Base-by-base conservation (phyloP, 2,329 filamentous ascomycete species). In the Cladosporium sp. region DNA sequence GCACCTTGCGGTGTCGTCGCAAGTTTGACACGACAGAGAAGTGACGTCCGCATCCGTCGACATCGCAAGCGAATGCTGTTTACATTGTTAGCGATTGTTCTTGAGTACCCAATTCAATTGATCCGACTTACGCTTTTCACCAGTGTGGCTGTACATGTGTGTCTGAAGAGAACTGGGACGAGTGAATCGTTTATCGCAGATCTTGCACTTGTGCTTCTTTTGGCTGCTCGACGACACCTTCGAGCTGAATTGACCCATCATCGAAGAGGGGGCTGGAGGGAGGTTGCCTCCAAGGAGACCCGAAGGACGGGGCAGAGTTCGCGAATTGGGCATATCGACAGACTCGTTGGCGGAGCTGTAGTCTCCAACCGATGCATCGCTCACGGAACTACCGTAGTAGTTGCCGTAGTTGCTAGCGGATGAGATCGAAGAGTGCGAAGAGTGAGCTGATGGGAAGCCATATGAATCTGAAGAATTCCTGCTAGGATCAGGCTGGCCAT, bases 181-280 rank as follows among this genome's bases (percentile, higher is more conserved):
- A 2, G 94, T 97, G 79, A 98, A 98, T 52, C 94, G 89, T 86
- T 98, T 97, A 80, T 97, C 94, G 83, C 94, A 98, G 67, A 98
- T 92, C 82, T 97, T 97, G 87, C 94, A 98, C 84, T 97, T 97
- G 83, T 98, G 95, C 85, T 98, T 98, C 88, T 98, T 98, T 78
- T 97, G 93, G 11, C 94, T 95, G 81, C 92, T 97, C 21, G 92
- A 93, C 0, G 93, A 93, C 62, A 97, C 90, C 81, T 97, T 97
- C 69, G 94, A 97, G 80, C 92, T 97, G 82, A 98, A 98, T 74
- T 96, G 93, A 62, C 92, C 89, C 95, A 99, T 99, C 93, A 99
- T 97, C 0, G 93, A 96, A 76, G 96, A 92, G 1, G 93, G 93
- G 21, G 92, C 92, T 1, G 93, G 92, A 1, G 92, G 92, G 36